Conservation (phyloP, 306 rosid genomes). For the Glycine soja region DNA sequence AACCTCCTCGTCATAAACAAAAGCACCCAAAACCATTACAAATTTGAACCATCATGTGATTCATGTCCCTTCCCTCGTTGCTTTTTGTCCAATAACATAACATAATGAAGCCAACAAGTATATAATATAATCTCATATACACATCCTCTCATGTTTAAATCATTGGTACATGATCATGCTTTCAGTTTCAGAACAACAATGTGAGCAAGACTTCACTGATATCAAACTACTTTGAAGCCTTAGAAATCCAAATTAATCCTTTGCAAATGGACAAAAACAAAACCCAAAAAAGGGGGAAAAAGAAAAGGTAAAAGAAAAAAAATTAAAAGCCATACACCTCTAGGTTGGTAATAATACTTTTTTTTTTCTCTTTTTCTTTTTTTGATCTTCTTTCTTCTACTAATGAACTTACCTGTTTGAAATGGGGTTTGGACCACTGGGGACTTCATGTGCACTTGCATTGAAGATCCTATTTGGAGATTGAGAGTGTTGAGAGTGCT, state of each 20-base stretch:
- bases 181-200: conserved; percentile 44
- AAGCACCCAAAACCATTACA: conserved; percentile 44
- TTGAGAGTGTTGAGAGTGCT: conserved; percentile 34
- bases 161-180: conserved; percentile 50
- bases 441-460: conserved; percentile 76
- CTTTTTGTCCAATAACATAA: conserved; percentile 40
- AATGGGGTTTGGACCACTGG: conserved; percentile 89
- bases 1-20: conserved; percentile 51
- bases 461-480: conserved; percentile 53
- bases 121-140: conserved; percentile 51
- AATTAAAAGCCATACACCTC: conserved; percentile 45
- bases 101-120: conserved; percentile 39
- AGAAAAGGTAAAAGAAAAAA: not conserved
- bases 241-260: conserved; percentile 31
- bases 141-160: conserved; percentile 53
- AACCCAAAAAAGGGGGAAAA: not conserved
- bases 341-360: not conserved
- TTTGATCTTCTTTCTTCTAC: conserved; percentile 30
- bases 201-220: conserved; percentile 49
- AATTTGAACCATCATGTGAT: conserved; percentile 47
- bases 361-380: not conserved
- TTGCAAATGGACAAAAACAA: conserved; percentile 27
- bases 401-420: conserved; percentile 67
- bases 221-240: conserved; percentile 42
- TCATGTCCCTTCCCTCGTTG: conserved; percentile 32